These are phyloP conservation scores for Cyberlindnera maritima DNA, from an alignment of 805 yeast genomes.

Conservation along the genomic window DNA sequence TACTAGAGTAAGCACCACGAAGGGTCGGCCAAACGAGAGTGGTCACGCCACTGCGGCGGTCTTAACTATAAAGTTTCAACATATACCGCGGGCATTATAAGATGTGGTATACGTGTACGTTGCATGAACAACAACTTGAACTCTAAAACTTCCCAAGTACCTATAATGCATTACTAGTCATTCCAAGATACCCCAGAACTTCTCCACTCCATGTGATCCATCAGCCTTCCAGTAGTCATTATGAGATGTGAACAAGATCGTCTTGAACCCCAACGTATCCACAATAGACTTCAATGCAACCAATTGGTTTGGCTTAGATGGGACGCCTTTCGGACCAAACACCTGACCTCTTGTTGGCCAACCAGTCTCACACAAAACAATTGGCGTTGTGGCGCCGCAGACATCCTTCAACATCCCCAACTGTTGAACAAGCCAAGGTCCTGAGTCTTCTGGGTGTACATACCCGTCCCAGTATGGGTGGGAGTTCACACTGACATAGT, in stretches of 20 bases:
- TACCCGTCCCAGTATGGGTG: slow-evolving; percentile 66
- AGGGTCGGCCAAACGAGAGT: too few species aligned
- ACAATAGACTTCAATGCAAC: slow-evolving; percentile 51
- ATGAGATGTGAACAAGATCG: slow-evolving; percentile 57
- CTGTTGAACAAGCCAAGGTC: slow-evolving; percentile 50
- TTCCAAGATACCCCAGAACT: slow-evolving; percentile 43
- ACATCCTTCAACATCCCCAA: slow-evolving; percentile 39
- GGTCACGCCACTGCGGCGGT: too few species aligned
- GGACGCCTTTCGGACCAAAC: slow-evolving; percentile 50
- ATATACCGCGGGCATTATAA: too few species aligned
- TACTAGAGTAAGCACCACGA: too few species aligned
- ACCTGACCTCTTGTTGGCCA: slow-evolving; percentile 64
- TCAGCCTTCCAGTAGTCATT: slow-evolving; percentile 62
- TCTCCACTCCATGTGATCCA: slow-evolving; percentile 57
- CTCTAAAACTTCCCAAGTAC: too few species aligned
- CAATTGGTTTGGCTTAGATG: slow-evolving; percentile 50
- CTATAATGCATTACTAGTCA: too few species aligned
- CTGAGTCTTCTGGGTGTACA: slow-evolving; percentile 48
- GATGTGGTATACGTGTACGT: too few species aligned
- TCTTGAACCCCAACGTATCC: slow-evolving; percentile 43
- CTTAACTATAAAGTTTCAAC: too few species aligned
- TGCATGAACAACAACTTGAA: too few species aligned
- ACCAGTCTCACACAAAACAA: slow-evolving; percentile 56
- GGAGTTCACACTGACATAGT: slow-evolving; percentile 62
- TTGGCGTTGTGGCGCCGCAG: slow-evolving; percentile 40